These are phyloP conservation scores for Leccinum barrowsii DNA, from an alignment of 768 basidiomycete genomes.

Conservation along the genomic window DNA sequence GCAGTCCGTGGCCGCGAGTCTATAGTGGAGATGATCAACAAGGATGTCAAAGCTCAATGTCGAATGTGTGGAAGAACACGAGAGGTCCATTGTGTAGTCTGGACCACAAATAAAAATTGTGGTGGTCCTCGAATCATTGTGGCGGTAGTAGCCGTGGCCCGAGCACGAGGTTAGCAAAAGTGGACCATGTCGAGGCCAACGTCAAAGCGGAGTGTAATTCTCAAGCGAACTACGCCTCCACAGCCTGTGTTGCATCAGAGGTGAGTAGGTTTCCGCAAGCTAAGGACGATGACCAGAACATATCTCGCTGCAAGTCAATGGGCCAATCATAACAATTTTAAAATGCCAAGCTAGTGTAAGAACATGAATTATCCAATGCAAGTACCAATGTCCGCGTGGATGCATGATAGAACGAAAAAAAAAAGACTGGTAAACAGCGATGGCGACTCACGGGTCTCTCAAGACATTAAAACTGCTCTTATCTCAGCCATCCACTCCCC, in stretches of 20 bases:
- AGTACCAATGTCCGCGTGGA: conserved; percentile 3
- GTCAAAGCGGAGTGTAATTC: not conserved
- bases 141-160: not conserved
- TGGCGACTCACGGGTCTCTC: conserved; percentile 12
- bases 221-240: not conserved
- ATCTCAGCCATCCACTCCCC: conserved; percentile 30
- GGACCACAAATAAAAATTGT: not conserved
- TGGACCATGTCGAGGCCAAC: not conserved
- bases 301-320: not conserved
- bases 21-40: conserved; percentile 3
- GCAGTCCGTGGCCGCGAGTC: not conserved
- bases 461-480: conserved; percentile 16
- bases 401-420: not conserved
- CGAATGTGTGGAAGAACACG: not conserved
- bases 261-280: not conserved
- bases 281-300: conserved; percentile 2
- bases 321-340: conserved; percentile 2
- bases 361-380: not conserved
- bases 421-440: not conserved
- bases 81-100: not conserved
- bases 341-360: not conserved
- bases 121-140: not conserved
- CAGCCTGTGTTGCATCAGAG: not conserved
- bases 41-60: conserved; percentile 3
- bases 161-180: not conserved